A percentile compares a stretch with the other conserved stretches of the same genome.
Evolutionary conservation across 192 early-diverging fungal genomes (phyloP).

Genomic region (Coemansia sp.): DNA sequence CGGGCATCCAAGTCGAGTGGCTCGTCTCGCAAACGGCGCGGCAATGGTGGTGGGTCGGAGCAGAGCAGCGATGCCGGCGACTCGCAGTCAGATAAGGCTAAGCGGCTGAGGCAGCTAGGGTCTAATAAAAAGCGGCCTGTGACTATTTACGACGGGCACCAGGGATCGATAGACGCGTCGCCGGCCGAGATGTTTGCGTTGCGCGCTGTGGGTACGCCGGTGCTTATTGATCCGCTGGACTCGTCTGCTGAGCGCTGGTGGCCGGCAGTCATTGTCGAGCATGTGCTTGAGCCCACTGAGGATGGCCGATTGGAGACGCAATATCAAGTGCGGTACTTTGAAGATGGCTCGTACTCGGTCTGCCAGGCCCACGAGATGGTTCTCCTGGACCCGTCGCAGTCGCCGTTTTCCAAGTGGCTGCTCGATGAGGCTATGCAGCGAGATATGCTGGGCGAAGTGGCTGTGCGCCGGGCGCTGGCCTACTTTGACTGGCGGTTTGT

Average conservation of each 20-base stretch:
- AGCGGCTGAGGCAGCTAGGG: not conserved
- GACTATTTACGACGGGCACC: constrained; percentile 40
- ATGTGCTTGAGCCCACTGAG: not conserved
- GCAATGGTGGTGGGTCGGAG: not conserved
- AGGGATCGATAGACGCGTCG: constrained; percentile 12
- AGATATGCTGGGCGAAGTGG: constrained; percentile 10
- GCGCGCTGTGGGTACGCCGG: constrained; percentile 29
- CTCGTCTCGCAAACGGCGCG: not conserved
- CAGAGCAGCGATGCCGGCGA: not conserved
- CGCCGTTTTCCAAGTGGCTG: constrained; percentile 11
- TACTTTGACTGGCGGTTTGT: constrained; percentile 48
- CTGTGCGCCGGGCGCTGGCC: constrained; percentile 43
- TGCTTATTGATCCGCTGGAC: constrained; percentile 48
- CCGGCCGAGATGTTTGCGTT: constrained; percentile 31
- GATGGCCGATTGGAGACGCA: not conserved
- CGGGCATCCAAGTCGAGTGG: not conserved
- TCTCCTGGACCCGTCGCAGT: constrained; percentile 14
- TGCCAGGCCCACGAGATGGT: constrained; percentile 38
- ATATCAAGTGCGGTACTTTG: constrained; percentile 46
- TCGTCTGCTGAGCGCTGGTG: constrained; percentile 22
- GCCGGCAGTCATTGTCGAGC: constrained; percentile 43
- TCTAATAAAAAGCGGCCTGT: not conserved
- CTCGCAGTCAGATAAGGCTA: not conserved
- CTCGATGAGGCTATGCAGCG: not conserved
- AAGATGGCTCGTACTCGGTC: constrained; percentile 38